A percentile compares a stretch with the other conserved stretches of the same genome.
These are phyloP conservation scores for Talaromyces sp. DNA, from an alignment of 2,329 filamentous ascomycete genomes.

Conservation along the genomic window DNA sequence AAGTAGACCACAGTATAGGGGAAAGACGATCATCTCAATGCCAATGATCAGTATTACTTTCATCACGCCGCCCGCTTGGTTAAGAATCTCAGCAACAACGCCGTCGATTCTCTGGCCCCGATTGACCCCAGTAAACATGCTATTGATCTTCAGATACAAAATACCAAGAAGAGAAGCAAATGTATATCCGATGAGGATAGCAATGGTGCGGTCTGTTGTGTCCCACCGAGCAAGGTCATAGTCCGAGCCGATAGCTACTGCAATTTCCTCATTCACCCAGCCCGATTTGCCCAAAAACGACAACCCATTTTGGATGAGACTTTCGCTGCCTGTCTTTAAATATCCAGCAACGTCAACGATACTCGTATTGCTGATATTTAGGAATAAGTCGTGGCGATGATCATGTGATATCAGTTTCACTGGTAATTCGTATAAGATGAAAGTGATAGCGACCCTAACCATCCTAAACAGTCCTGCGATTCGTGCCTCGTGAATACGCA, in stretches of 20 bases:
- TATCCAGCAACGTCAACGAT: slow-evolving; percentile 14
- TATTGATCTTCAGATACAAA: slow-evolving; percentile 70
- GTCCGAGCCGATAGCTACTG: slow-evolving; percentile 38
- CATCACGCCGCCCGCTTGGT: slow-evolving; percentile 92
- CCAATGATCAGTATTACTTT: slow-evolving; percentile 98
- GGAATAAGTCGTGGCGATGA: slow-evolving; percentile 16
- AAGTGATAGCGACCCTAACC: slow-evolving; percentile 36
- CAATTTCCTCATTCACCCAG: slow-evolving; percentile 20
- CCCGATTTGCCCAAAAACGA: slow-evolving; percentile 11
- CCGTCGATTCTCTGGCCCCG: slow-evolving; percentile 61
- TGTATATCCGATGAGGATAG: slow-evolving; percentile 74
- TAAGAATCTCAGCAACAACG: slow-evolving; percentile 69
- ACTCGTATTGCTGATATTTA: slow-evolving; percentile 15
- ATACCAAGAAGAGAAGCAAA: slow-evolving; percentile 69
- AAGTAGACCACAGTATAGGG: slow-evolving; percentile 87
- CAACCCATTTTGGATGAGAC: not conserved
- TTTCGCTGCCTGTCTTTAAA: slow-evolving; percentile 17
- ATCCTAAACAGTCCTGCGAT: slow-evolving; percentile 39
- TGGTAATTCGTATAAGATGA: slow-evolving; percentile 37
- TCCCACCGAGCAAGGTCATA: slow-evolving; percentile 63
- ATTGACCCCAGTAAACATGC: slow-evolving; percentile 58
- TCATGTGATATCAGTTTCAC: slow-evolving; percentile 25
- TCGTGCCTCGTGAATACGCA: slow-evolving; percentile 55
- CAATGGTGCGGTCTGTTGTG: slow-evolving; percentile 62
- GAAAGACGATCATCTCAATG: slow-evolving; percentile 98